A percentile compares a stretch with the other conserved stretches of the same genome.
These are phyloP conservation scores for Mariannaea sp. DNA, from an alignment of 2,329 filamentous ascomycete species.

Conservation along the genomic window DNA sequence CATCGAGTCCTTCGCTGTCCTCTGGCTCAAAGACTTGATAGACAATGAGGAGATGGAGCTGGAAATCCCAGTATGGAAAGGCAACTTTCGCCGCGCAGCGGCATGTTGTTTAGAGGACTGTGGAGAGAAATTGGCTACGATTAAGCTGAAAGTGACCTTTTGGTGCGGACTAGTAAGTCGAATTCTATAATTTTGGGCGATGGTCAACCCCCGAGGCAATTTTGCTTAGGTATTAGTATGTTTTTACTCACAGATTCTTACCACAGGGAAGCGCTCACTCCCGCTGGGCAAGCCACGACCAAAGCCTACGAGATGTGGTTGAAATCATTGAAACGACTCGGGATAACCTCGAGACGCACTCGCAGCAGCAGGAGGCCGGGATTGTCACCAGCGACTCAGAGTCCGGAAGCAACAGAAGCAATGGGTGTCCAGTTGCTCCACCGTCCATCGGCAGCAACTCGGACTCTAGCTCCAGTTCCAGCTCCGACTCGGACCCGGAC, in stretches of 20 bases:
- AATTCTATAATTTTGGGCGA: background rate
- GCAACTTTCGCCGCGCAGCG: constrained; percentile 55
- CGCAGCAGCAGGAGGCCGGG: constrained; percentile 43
- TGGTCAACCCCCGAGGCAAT: background rate
- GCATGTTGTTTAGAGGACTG: constrained; percentile 49
- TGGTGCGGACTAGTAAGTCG: constrained; percentile 44
- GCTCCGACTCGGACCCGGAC: constrained; percentile 39
- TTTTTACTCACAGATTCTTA: constrained; percentile 14
- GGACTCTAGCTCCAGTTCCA: constrained; percentile 34
- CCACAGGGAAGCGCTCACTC: constrained; percentile 44
- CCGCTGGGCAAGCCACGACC: constrained; percentile 42
- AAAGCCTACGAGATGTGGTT: constrained; percentile 44
- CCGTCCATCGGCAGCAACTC: constrained; percentile 31
- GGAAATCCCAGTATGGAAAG: constrained; percentile 68
- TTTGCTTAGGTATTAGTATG: background rate
- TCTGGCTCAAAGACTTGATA: constrained; percentile 71
- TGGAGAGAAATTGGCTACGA: constrained; percentile 53
- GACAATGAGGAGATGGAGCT: constrained; percentile 68
- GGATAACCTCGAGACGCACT: constrained; percentile 41
- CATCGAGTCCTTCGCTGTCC: constrained; percentile 64
- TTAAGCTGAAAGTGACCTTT: constrained; percentile 47
- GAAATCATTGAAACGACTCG: constrained; percentile 55
- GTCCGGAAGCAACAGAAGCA: constrained; percentile 7
- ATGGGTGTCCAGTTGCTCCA: constrained; percentile 7
- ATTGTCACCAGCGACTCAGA: constrained; percentile 41